Percentiles rank a stretch among this genome's conserved stretches.
These are phyloP conservation scores for Asterella californica DNA, from an alignment of 225 moss, liverwort and hornwort genomes.

Conservation along the genomic window DNA sequence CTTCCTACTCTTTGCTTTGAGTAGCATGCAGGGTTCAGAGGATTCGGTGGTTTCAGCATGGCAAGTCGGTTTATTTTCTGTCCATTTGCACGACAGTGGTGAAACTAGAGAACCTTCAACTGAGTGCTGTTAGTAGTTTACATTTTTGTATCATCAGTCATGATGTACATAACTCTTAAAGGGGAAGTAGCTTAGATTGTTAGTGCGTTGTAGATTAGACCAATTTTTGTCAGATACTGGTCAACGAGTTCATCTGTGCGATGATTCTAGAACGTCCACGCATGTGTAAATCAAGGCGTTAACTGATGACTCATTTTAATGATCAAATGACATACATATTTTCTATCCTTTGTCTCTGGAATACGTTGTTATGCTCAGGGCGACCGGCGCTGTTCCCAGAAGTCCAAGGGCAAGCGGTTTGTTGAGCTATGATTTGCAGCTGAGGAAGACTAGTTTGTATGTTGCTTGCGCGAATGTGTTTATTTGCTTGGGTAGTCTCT, in stretches of 20 bases:
- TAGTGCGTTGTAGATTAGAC: not conserved
- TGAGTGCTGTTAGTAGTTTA: not conserved
- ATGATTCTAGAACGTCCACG: not conserved
- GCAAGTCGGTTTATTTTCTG: not conserved
- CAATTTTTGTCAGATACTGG: not conserved
- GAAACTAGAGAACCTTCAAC: not conserved
- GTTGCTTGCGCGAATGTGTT: no score
- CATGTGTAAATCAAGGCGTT: not conserved
- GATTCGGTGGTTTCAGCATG: no score
- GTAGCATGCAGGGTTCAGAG: conserved; percentile 2
- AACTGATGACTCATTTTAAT: not conserved
- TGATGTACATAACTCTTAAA: conserved; percentile 2
- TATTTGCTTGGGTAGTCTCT: not conserved
- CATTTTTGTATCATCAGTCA: not conserved
- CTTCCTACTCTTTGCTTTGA: not conserved
- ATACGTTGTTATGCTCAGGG: not conserved
- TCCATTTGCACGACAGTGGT: not conserved
- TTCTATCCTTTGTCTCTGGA: not conserved
- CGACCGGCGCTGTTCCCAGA: not conserved
- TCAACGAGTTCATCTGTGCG: conserved; percentile 4
- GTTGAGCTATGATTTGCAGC: not conserved
- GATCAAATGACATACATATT: not conserved
- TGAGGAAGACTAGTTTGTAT: not conserved
- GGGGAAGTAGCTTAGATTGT: not conserved
- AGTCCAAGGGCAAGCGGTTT: conserved; percentile 2